These are phyloP conservation scores for Colletotrichum echinochloae DNA, from an alignment of 2,329 filamentous ascomycete genomes.

Conservation along the genomic window DNA sequence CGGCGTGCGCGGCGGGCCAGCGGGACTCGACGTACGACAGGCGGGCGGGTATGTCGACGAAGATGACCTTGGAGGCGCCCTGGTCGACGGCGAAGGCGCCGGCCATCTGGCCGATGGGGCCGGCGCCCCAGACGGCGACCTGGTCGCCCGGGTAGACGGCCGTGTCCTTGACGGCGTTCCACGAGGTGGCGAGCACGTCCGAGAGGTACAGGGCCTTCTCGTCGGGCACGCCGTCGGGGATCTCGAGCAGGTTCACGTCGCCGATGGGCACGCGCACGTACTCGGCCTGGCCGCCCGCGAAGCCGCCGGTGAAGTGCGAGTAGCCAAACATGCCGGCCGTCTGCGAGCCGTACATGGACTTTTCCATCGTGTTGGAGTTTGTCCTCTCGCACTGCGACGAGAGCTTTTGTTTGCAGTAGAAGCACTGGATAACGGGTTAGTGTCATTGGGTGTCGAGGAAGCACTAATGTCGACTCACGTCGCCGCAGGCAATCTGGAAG, in stretches of 20 bases:
- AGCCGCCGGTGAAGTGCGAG: slow-evolving; percentile 85
- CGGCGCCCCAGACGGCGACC: slow-evolving; percentile 87
- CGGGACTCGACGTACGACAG: slow-evolving; percentile 75
- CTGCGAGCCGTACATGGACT: slow-evolving; percentile 82
- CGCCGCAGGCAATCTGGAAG: slow-evolving; percentile 83
- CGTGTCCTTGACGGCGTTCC: slow-evolving; percentile 86
- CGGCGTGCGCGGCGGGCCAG: slow-evolving; percentile 61
- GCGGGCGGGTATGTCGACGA: slow-evolving; percentile 81
- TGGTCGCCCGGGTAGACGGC: slow-evolving; percentile 81
- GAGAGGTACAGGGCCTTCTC: slow-evolving; percentile 85
- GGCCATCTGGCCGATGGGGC: slow-evolving; percentile 88
- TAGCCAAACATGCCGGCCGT: slow-evolving; percentile 82
- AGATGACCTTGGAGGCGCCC: slow-evolving; percentile 80
- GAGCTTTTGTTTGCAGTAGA: slow-evolving; percentile 82
- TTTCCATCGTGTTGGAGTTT: slow-evolving; percentile 77
- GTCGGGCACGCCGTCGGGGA: slow-evolving; percentile 84
- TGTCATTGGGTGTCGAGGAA: no score
- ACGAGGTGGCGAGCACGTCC: slow-evolving; percentile 83
- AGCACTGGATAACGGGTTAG: no score
- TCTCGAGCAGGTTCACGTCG: slow-evolving; percentile 82
- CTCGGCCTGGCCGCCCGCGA: slow-evolving; percentile 88
- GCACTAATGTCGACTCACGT: slow-evolving; percentile 43
- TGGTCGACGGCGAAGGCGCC: slow-evolving; percentile 80
- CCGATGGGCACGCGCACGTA: slow-evolving; percentile 85
- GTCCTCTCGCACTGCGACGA: slow-evolving; percentile 85